Evolutionary conservation across 306 rosid species (phyloP).

Genomic region (Fagus crenata): DNA sequence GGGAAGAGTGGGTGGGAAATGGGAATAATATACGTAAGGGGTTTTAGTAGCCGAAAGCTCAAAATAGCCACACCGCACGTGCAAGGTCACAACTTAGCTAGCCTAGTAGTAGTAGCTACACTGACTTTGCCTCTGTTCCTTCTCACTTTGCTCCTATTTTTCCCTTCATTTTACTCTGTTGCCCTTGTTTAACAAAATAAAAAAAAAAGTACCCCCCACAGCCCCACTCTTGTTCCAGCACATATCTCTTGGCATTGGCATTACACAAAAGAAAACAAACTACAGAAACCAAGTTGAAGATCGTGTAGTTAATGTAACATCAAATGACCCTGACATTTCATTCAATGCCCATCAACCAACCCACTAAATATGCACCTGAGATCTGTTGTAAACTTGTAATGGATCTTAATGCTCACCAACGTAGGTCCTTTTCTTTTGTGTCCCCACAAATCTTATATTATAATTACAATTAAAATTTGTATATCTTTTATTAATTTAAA

Average conservation of each 20-base stretch:
- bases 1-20: background rate
- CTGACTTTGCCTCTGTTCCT: background rate
- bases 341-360: constrained; percentile 18
- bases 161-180: background rate
- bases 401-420: too few relatives aligned
- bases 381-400: too few relatives aligned
- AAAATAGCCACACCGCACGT: constrained; percentile 8
- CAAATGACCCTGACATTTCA: constrained; percentile 24
- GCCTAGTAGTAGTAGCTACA: background rate
- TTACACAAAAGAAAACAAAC: constrained; percentile 1
- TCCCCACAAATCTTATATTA: too few relatives aligned
- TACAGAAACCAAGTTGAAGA: background rate
- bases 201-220: background rate
- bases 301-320: constrained; percentile 14
- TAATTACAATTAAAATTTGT: too few relatives aligned
- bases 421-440: too few relatives aligned
- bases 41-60: constrained; percentile 32
- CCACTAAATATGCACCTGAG: background rate
- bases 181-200: background rate
- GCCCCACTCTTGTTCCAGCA: background rate
- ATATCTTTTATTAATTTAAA: too few relatives aligned
- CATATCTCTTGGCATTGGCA: constrained; percentile 24
- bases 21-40: constrained; percentile 17
- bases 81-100: constrained; percentile 1
- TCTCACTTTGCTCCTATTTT: background rate